phyloP scores from a whole-genome alignment of 2,329 filamentous ascomycete genomes.

The Fusarium austroafricanum region DNA sequence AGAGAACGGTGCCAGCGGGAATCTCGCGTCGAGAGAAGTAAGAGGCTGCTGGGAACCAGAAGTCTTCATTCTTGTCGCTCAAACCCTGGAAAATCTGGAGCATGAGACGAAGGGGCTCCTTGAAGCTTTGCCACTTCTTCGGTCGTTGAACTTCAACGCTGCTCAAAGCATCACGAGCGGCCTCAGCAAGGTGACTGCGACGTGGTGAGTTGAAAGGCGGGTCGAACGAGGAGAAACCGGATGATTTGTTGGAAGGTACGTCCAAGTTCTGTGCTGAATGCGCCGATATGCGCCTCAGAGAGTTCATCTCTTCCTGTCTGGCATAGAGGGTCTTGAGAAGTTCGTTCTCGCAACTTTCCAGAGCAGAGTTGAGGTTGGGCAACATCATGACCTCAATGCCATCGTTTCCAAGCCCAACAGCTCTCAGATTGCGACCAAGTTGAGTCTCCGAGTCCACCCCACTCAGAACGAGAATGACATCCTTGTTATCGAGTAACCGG shows the following conservation, averaged over 20 bases:
- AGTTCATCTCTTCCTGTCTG: slow-evolving; percentile 70
- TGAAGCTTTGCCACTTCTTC: slow-evolving; percentile 84
- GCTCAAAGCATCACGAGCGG: slow-evolving; percentile 79
- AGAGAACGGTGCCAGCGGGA: slow-evolving; percentile 77
- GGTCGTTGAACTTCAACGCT: slow-evolving; percentile 70
- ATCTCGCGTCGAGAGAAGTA: slow-evolving; percentile 82
- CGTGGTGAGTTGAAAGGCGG: slow-evolving; percentile 80
- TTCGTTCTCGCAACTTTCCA: slow-evolving; percentile 96
- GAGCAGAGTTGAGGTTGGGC: slow-evolving; percentile 88
- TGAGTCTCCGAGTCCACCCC: slow-evolving; percentile 81
- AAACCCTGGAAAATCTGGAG: slow-evolving; percentile 95
- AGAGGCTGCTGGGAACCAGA: slow-evolving; percentile 84
- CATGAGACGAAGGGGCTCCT: slow-evolving; percentile 90
- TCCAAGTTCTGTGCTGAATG: slow-evolving; percentile 59
- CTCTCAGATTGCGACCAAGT: slow-evolving; percentile 81
- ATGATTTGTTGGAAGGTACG: slow-evolving; percentile 56
- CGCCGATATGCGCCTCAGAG: slow-evolving; percentile 56
- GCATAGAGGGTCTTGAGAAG: slow-evolving; percentile 84
- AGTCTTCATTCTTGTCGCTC: slow-evolving; percentile 88
- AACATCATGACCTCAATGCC: slow-evolving; percentile 82
- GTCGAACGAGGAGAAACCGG: slow-evolving; percentile 52
- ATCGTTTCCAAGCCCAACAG: slow-evolving; percentile 83
- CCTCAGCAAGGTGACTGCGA: slow-evolving; percentile 79
- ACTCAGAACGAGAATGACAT: slow-evolving; percentile 84
- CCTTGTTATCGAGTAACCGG: slow-evolving; percentile 80